Base-by-base conservation (phyloP, 345 rosid genomes). In the Anacardium occidentale region DNA sequence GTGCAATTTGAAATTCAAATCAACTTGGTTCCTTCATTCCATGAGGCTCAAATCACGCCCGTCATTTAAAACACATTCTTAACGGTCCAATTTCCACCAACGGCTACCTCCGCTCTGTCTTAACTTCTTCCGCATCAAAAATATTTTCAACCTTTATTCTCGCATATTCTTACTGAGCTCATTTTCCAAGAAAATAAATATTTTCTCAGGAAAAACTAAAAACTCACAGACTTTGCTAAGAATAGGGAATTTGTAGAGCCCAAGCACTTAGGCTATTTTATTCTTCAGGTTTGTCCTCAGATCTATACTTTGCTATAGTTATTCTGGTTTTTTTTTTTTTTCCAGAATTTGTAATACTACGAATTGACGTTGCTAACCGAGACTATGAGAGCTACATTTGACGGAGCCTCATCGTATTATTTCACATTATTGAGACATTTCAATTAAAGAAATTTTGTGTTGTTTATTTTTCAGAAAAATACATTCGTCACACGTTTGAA, bases 81-180 rank as follows among this genome's bases (percentile, higher is more conserved):
- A 57, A 82, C 85, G 85, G 85, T 79, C 80, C 32, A 58, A 70
- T 78, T 73, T 42, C 68, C 66, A 17, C 62, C 44, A 80, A 73
- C 73, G 70, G 37, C 75, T 75, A 40, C 73, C 50, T 44, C 21
- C 51, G 26, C 37, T 44, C 53, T 62, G 60, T 47, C 69, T 52
- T 47, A 7, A 34, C 29, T 47, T 2, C 12, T 51, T 45, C 25
- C 25, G 21, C 73, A 42, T 34, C 40, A 25, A n/a, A 18, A 52
- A 29, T 45, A 50, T 20, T 45, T 74, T 67, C 24, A 26, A 29
- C 51, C 81, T 62, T 42, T 34, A 51, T 32, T 51, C 51, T 52
- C 37, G 75, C 51, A 32, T 29, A 20, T 20, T 54, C 10, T 55
- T 42, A 55, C 50, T n/a, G 37, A 55, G 10, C 21, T n/a, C 68